These are phyloP conservation scores for Phytophthora hybrid DNA, from an alignment of 352 stramenopile genomes.

Conservation along the genomic window DNA sequence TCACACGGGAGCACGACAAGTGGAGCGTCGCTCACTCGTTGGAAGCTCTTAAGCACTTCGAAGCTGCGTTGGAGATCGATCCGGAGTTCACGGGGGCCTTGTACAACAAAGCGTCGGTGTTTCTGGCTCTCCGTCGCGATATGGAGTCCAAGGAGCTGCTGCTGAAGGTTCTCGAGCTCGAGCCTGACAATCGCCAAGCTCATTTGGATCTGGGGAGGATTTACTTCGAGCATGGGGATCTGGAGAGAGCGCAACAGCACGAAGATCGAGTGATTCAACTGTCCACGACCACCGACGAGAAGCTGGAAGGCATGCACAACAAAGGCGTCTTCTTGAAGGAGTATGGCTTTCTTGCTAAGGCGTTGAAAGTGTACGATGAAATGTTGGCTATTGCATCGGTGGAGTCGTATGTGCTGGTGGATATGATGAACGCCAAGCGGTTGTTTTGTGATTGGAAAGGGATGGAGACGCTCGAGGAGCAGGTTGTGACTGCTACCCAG, in stretches of 20 bases:
- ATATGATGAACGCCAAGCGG: slow-evolving; percentile 60
- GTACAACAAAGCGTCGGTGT: slow-evolving; percentile 78
- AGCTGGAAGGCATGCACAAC: slow-evolving; percentile 66
- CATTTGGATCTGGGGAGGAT: slow-evolving; percentile 67
- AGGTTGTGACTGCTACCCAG: slow-evolving; percentile 42
- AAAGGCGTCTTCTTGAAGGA: slow-evolving; percentile 80
- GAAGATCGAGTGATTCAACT: slow-evolving; percentile 51
- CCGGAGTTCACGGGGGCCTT: slow-evolving; percentile 56
- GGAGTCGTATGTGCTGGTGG: slow-evolving; percentile 51
- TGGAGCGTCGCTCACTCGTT: slow-evolving; percentile 50
- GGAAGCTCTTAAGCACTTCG: slow-evolving; percentile 68
- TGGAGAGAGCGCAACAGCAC: slow-evolving; percentile 51
- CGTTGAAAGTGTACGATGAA: slow-evolving; percentile 53
- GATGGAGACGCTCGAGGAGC: slow-evolving; percentile 57
- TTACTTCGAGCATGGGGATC: slow-evolving; percentile 55
- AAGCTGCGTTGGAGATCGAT: slow-evolving; percentile 50
- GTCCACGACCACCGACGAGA: slow-evolving; percentile 8
- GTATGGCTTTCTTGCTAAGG: slow-evolving; percentile 39
- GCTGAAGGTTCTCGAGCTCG: slow-evolving; percentile 48
- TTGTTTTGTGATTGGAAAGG: slow-evolving; percentile 69
- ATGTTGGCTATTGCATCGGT: slow-evolving; percentile 47
- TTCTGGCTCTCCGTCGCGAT: slow-evolving; percentile 49
- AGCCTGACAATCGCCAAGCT: slow-evolving; percentile 50
- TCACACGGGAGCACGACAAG: slow-evolving; percentile 44
- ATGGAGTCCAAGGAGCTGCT: slow-evolving; percentile 51